Evolutionary conservation across 129 eudicot genomes (phyloP), one percentile per base, ranked within the genome.

Genomic region (Helichrysum umbraculigerum): DNA sequence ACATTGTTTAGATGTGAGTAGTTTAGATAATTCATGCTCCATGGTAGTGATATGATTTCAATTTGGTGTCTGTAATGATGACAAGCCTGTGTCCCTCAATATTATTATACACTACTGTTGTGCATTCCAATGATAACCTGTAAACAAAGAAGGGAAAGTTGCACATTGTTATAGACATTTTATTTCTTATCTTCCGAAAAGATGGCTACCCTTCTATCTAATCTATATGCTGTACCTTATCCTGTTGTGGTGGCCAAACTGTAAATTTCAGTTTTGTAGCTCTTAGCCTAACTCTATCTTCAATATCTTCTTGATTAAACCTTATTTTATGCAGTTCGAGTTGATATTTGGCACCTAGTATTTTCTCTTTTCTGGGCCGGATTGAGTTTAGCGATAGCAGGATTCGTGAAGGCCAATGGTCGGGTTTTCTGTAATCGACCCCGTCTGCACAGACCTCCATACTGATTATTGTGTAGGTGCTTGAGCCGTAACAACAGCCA

Each of bases 351-450:
- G 85, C 83, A 89, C 63, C 44, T 91, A 60, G 76, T 89, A 30
- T 84, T 86, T 84, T 89, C 99, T 2, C 71, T 91, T 34, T 68
- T 91, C 54, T 91, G 96, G 96, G 97, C 94, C 25, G 82, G 96
- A 79, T 28, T 86, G 81, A 94, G 97, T 78, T 29, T 91, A 80
- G 93, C 57, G 21, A 83, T 94, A 75, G 92, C 86, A 11, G 81
- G 84, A 68, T 79, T 87, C 10, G 97, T 94, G 81, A 94, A 75
- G 82, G 84, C 93, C 68, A 89, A 91, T 71, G 97, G 97, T 20
- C 89, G 96, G 59, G 74, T 81, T 59, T 94, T 91, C 82, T 91
- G 97, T 75, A 91, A 91, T 37, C 90, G 91, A 12, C 97, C 99
- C 34, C 90, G 92, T 64, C 85, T 94, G 20, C 87, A 81, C 83